These are phyloP conservation scores for Fusarium lyarnte DNA, from an alignment of 2,329 filamentous ascomycete genomes.

Conservation along the genomic window DNA sequence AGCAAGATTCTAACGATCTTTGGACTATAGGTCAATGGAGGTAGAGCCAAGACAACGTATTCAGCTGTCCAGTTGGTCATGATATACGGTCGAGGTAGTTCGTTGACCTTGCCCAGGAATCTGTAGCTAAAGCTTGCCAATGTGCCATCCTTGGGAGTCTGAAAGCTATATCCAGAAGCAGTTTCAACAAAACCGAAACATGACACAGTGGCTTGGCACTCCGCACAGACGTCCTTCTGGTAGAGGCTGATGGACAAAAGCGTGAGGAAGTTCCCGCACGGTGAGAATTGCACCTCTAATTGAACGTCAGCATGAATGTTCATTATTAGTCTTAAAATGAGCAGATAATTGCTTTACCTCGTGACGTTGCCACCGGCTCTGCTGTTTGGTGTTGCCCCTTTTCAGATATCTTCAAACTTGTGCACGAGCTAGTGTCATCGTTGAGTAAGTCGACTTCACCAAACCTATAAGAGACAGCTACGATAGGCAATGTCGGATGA, in stretches of 20 bases:
- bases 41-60: background rate
- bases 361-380: background rate
- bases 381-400: rapidly evolving
- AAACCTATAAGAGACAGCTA: background rate
- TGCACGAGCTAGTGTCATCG: background rate
- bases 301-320: background rate
- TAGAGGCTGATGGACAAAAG: background rate
- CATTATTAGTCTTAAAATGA: rapidly evolving
- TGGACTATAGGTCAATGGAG: background rate
- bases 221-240: background rate
- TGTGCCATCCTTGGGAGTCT: rapidly evolving
- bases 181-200: background rate
- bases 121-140: background rate
- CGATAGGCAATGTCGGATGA: background rate
- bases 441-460: background rate
- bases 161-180: background rate
- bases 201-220: background rate
- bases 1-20: background rate
- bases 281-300: background rate
- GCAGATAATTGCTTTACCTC: background rate
- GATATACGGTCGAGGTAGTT: background rate
- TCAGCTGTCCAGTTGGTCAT: background rate
- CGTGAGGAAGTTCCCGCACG: background rate
- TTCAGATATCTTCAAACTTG: background rate
- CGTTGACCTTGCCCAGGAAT: background rate